Evolutionary conservation across 2,329 filamentous ascomycete genomes (phyloP).

Genomic region (Verticillium tricorpus): DNA sequence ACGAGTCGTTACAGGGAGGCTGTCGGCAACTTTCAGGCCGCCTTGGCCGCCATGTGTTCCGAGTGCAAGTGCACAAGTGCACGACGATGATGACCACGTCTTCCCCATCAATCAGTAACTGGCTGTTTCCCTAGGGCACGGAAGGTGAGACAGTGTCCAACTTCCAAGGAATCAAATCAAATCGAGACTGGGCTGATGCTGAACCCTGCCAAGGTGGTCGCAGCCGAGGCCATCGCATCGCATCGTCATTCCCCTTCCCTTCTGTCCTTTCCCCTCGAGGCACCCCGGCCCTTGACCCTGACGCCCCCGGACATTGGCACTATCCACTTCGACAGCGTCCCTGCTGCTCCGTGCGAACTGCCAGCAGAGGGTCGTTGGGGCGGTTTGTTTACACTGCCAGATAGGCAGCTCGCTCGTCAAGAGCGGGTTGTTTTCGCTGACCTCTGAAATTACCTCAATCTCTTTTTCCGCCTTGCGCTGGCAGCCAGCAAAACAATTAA

Average conservation of each 20-base stretch:
- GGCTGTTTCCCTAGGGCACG: not conserved
- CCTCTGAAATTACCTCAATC: not conserved
- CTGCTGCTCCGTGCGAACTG: not conserved
- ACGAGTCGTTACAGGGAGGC: not conserved
- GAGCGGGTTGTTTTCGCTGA: not conserved
- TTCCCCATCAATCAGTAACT: not conserved
- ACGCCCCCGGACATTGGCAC: not conserved
- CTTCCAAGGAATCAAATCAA: not conserved
- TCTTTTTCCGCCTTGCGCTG: not conserved
- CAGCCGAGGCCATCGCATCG: not conserved
- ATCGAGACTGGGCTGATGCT: not conserved
- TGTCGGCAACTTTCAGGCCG: not conserved
- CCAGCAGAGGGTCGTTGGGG: not conserved
- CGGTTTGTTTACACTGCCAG: not conserved
- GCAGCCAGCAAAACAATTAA: not conserved
- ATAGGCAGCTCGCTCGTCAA: not conserved
- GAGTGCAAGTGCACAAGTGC: not conserved
- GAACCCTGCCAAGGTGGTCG: not conserved
- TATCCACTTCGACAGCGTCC: not conserved
- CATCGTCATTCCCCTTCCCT: not conserved
- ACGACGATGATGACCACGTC: not conserved
- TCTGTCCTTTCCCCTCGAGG: not conserved
- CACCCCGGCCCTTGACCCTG: not conserved
- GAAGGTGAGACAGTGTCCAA: not conserved
- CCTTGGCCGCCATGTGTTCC: not conserved